Percentiles rank a stretch among this genome's conserved stretches.
Conservation (phyloP, 257 asterid species). For the Cordia subcordata region DNA sequence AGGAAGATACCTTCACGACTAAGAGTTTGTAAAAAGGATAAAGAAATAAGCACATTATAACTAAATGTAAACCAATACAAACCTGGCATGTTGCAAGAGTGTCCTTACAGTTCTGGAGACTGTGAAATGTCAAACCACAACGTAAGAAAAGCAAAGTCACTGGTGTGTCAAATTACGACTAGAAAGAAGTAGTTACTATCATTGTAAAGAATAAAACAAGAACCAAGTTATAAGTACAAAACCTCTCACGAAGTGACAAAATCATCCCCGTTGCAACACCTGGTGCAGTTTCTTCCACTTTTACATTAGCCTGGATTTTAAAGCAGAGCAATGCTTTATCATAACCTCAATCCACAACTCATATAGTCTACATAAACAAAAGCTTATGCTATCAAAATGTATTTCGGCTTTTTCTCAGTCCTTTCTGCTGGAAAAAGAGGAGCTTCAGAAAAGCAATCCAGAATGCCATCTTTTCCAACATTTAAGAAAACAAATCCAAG, state of each 20-base stretch:
- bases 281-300: constrained; percentile 86
- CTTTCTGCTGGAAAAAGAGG: too few species aligned
- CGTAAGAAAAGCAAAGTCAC: not conserved
- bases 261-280: constrained; percentile 91
- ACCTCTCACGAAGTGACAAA: constrained; percentile 93
- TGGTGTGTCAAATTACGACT: not conserved
- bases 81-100: constrained; percentile 82
- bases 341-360: not conserved
- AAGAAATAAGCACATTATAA: not conserved
- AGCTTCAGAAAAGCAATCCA: not conserved
- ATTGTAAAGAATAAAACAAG: too few species aligned
- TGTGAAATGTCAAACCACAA: constrained; percentile 34
- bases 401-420: not conserved
- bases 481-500: too few species aligned
- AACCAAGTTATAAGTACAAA: not conserved
- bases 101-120: constrained; percentile 80
- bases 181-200: not conserved
- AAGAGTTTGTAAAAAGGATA: not conserved
- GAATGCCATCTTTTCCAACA: too few species aligned
- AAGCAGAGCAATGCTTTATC: constrained; percentile 3
- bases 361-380: not conserved
- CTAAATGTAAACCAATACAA: not conserved
- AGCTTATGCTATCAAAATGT: too few species aligned
- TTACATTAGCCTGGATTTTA: constrained; percentile 41
- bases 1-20: too few species aligned